These are phyloP conservation scores for Dichotomocladium elegans DNA, from an alignment of 371 early-diverging fungal genomes.

Conservation along the genomic window DNA sequence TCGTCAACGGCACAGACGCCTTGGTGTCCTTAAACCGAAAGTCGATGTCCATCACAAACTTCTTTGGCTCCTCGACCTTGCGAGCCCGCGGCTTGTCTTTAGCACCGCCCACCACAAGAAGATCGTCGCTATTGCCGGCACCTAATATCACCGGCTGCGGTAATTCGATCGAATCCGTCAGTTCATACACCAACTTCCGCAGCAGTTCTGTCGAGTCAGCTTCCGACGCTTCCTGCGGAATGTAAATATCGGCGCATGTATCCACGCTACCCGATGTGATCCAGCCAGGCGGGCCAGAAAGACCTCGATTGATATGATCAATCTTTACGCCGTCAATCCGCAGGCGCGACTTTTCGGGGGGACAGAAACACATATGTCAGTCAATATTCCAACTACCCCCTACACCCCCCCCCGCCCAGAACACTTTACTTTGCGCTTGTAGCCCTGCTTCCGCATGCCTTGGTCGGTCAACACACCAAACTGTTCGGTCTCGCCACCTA, in stretches of 20 bases:
- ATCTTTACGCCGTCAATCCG: constrained; percentile 90
- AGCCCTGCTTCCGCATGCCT: constrained; percentile 44
- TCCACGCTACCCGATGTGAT: constrained; percentile 88
- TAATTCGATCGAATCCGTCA: constrained; percentile 76
- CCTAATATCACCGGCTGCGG: constrained; percentile 51
- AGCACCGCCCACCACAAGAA: constrained; percentile 42
- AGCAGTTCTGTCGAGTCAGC: constrained; percentile 53
- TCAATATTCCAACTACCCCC: background rate
- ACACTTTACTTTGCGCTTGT: constrained; percentile 40
- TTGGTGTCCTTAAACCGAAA: constrained; percentile 87
- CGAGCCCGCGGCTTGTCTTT: constrained; percentile 46
- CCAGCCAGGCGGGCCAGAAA: constrained; percentile 92
- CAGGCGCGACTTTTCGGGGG: constrained; percentile 74
- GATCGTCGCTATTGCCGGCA: constrained; percentile 44
- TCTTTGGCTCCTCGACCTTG: constrained; percentile 49
- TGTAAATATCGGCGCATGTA: constrained; percentile 68
- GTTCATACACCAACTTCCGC: constrained; percentile 68
- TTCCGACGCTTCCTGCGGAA: constrained; percentile 63
- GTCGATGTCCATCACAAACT: constrained; percentile 65
- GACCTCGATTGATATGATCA: constrained; percentile 85
- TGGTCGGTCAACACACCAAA: constrained; percentile 46
- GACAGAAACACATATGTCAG: background rate
- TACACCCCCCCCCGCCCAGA: too few relatives aligned
- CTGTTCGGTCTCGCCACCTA: constrained; percentile 37
- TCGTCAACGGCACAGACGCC: constrained; percentile 80